phyloP scores from a whole-genome alignment of 2,329 filamentous ascomycete species.

The Cladosporium phlei region DNA sequence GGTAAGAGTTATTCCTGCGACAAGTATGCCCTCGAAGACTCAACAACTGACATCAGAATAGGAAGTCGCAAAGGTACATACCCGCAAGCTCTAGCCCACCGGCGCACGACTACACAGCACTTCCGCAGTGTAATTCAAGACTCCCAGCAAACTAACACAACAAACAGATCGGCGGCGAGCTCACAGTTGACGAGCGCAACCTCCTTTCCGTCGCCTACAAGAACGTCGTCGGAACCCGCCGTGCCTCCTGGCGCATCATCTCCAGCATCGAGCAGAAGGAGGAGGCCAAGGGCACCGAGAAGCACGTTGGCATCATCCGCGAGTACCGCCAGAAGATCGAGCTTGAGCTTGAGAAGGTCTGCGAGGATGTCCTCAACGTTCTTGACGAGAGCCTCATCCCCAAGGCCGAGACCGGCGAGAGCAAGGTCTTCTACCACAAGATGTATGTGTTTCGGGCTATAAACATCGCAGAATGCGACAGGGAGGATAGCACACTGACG shows the following conservation, averaged over 20 bases:
- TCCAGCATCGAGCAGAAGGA: conserved; percentile 99
- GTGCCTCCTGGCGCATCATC: conserved; percentile 99
- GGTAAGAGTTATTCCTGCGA: conserved; percentile 44
- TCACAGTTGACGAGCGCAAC: conserved; percentile 72
- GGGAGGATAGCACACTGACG: conserved; percentile 15
- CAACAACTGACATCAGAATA: conserved; percentile 39
- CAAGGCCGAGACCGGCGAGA: conserved; percentile 93
- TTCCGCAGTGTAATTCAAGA: conserved; percentile 4
- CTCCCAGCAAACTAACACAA: conserved; percentile 5
- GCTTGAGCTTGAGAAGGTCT: conserved; percentile 93
- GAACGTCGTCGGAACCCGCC: conserved; percentile 97
- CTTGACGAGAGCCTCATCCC: conserved; percentile 90
- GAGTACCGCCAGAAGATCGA: conserved; percentile 99
- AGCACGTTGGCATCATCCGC: conserved; percentile 89
- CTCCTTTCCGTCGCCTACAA: conserved; percentile 99
- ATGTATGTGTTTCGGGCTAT: conserved; percentile 62
- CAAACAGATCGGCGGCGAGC: conserved; percentile 58
- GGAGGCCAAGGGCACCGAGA: conserved; percentile 95
- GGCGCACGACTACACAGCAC: conserved; percentile 3
- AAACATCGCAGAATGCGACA: neutral
- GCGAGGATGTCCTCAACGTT: conserved; percentile 94
- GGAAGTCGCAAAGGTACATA: conserved; percentile 87
- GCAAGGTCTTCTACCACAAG: conserved; percentile 99
- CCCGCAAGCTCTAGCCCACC: conserved; percentile 14
- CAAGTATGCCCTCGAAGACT: neutral